A percentile compares a stretch with the other conserved stretches of the same genome.
Conservation (phyloP, 345 rosid genomes). For the Arabidopsis suecica region DNA sequence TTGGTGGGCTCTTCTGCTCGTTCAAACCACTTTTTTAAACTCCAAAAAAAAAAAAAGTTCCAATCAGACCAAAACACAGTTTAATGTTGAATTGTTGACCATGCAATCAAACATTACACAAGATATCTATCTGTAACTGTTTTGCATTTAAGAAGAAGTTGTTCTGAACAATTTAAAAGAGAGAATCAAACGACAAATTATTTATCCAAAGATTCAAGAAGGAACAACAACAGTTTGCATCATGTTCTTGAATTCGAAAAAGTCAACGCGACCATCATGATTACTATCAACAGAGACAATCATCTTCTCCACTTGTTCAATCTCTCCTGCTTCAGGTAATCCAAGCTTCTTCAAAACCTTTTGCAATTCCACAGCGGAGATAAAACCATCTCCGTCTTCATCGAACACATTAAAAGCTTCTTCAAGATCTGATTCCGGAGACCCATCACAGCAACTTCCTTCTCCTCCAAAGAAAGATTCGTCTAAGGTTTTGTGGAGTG, state of each 20-base stretch:
- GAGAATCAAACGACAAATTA: not conserved
- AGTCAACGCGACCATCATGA: slow-evolving; percentile 86
- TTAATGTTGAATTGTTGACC: not conserved
- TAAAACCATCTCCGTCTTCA: slow-evolving; percentile 85
- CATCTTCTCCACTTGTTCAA: slow-evolving; percentile 76
- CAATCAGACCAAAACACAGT: not conserved
- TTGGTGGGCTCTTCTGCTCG: no score
- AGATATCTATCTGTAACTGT: not conserved
- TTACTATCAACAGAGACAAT: slow-evolving; percentile 78
- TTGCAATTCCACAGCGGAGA: slow-evolving; percentile 79
- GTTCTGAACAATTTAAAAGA: not conserved
- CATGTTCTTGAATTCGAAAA: slow-evolving; percentile 90
- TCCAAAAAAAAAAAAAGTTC: not conserved
- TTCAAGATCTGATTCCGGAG: slow-evolving; percentile 66
- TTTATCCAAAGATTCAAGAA: slow-evolving; percentile 39
- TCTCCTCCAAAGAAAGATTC: slow-evolving; percentile 46
- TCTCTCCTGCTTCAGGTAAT: slow-evolving; percentile 67
- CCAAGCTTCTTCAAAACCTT: slow-evolving; percentile 76
- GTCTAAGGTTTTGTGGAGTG: slow-evolving; percentile 68
- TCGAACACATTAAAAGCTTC: slow-evolving; percentile 98
- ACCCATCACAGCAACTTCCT: slow-evolving; percentile 11
- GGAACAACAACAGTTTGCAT: slow-evolving; percentile 64
- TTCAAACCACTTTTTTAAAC: no score
- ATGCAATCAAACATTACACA: slow-evolving; percentile 18
- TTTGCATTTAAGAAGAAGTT: not conserved